phyloP scores from a whole-genome alignment of 2,329 filamentous ascomycete species.

The Neonectria neomacrospora region DNA sequence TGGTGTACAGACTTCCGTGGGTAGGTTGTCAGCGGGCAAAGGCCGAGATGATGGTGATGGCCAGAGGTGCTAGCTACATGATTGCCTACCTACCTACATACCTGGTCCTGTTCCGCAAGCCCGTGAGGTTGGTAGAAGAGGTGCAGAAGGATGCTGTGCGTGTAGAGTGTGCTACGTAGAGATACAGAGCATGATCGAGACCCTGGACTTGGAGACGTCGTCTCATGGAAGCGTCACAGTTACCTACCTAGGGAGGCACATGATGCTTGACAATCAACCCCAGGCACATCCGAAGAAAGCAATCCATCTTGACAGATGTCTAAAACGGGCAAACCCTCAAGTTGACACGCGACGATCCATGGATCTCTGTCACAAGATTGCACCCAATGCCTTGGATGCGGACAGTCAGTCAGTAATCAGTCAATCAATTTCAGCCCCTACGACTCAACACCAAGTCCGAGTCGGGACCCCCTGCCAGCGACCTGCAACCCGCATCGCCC shows the following conservation, averaged over 20 bases:
- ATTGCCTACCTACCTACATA: too few species aligned
- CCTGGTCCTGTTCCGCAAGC: not conserved
- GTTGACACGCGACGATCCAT: not conserved
- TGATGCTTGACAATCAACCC: too few species aligned
- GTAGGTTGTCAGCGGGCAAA: not conserved
- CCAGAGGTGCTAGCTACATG: not conserved
- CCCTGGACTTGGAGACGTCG: not conserved
- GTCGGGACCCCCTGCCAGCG: not conserved
- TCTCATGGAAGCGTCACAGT: not conserved
- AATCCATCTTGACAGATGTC: not conserved
- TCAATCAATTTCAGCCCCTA: not conserved
- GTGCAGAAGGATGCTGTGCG: not conserved
- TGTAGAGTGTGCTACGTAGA: not conserved
- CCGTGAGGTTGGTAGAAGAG: not conserved
- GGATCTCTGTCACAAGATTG: not conserved
- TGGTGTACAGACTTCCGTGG: not conserved
- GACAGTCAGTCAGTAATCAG: not conserved
- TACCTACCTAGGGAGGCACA: not conserved
- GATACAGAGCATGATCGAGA: not conserved
- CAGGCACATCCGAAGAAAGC: not conserved
- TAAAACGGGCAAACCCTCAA: constrained; percentile 3
- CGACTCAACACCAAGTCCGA: not conserved
- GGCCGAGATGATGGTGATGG: not conserved
- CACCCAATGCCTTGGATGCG: constrained; percentile 1
- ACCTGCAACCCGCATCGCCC: not conserved